These are phyloP conservation scores for Solanum lycopersicoides DNA, from an alignment of 257 asterid species.

Conservation along the genomic window DNA sequence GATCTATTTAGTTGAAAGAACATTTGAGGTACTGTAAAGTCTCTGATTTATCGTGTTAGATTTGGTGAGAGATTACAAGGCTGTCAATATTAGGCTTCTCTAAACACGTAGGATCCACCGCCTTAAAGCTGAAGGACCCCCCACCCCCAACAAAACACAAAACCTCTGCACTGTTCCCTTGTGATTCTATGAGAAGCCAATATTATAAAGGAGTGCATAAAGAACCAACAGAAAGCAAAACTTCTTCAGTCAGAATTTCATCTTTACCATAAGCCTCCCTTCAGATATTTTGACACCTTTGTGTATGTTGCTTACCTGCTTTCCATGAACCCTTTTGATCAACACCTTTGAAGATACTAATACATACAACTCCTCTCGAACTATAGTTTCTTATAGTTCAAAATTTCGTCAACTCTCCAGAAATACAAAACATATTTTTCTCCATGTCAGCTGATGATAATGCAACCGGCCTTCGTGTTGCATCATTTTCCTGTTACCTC, in stretches of 20 bases:
- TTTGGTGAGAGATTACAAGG: conserved; percentile 1
- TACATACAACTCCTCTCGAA: background rate
- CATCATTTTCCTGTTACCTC: conserved; percentile 68
- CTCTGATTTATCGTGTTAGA: background rate
- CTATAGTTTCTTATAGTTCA: background rate
- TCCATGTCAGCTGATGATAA: conserved; percentile 50
- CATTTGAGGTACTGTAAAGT: background rate
- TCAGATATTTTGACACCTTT: background rate
- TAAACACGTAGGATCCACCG: conserved; percentile 22
- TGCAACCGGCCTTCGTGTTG: conserved; percentile 46
- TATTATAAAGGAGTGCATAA: background rate
- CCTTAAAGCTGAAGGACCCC: background rate
- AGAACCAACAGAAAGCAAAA: background rate
- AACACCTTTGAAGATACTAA: background rate
- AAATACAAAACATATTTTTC: background rate
- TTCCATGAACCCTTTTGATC: background rate
- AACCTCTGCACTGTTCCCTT: background rate
- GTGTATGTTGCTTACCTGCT: background rate
- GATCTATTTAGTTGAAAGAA: background rate
- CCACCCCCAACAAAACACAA: background rate
- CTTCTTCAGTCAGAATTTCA: background rate
- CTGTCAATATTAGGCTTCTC: conserved; percentile 2
- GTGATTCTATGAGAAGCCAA: background rate
- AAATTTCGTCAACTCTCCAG: background rate
- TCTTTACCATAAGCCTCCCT: background rate